Percentiles rank a stretch among this genome's conserved stretches.
Evolutionary conservation across 2,329 filamentous ascomycete genomes (phyloP).

Genomic region (Didymella sp.): DNA sequence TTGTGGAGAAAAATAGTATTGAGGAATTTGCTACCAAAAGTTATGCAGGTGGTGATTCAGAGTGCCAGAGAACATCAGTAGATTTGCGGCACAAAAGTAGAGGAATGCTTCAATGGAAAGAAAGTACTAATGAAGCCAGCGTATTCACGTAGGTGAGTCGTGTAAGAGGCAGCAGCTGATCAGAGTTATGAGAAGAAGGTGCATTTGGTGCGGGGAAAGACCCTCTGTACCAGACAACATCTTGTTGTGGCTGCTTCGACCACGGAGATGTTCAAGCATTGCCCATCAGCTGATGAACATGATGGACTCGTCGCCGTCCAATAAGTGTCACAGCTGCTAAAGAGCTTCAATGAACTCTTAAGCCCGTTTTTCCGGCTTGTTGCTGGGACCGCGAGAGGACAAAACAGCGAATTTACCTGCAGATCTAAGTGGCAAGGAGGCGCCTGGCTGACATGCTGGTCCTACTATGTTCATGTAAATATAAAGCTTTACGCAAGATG

Average conservation of each 20-base stretch:
- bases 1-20: background rate
- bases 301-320: background rate
- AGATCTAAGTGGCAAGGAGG: background rate
- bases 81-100: background rate
- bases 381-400: background rate
- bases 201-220: background rate
- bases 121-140: background rate
- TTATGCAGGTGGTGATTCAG: background rate
- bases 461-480: background rate
- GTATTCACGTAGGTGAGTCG: background rate
- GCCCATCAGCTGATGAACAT: background rate
- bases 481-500: background rate
- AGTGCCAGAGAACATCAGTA: background rate
- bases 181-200: background rate
- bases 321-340: background rate
- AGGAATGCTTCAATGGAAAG: background rate
- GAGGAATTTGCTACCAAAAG: background rate
- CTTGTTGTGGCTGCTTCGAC: background rate
- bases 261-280: background rate
- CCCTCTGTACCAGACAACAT: background rate
- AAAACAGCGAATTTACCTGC: background rate
- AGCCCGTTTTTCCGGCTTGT: background rate
- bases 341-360: background rate
- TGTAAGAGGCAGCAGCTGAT: background rate
- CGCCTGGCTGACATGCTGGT: background rate